Evolutionary conservation across 306 rosid species (phyloP), one percentile per base, ranked within the genome.

Genomic region (Glycine tomentella): DNA sequence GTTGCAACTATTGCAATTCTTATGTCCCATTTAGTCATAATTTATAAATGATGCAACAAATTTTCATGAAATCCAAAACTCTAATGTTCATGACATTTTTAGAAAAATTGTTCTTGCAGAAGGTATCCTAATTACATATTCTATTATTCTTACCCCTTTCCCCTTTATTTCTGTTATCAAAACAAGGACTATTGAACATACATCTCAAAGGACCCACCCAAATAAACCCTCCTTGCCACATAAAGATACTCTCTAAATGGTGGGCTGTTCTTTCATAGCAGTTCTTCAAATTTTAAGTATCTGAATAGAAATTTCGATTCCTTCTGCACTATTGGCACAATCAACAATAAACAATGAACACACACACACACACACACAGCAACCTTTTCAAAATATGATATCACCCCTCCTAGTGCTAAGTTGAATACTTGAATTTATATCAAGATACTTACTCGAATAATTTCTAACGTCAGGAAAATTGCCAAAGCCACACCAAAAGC

Each of bases 401-500:
- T 11, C 72, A 64, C 36, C 58, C 42, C 25, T 17, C 3, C 67
- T 46, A 69, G 56, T 46, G 10, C 74, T 16, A 33, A 68, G 51
- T 80, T 64, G 69, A 36, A 61, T 34, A 34, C 38, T 36, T 36
- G 3, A 36, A 36, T 5, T 77, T 8, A 64, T 75, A 77, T 74
- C 49, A 77, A 71, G 81, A 73, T 78, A 85, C 96, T 88, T 88
- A 93, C 99, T 85, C 97, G 92, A 82, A 95, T 87, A 84, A 89
- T 91, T 93, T 93, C 99, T 81, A 95, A 49, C 33, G 84, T 87
- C 91, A 93, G 72, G 89, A 95, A 93, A 88, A 90, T 91, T 11
- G 89, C 90, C 91, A 95, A 85, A 46, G 99, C 98, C 45, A 91
- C 97, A 4, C 99, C 99, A 75, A 95, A 95, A 55, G 97, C 93